Evolutionary conservation across 495 filamentous ascomycete species (phyloP), one percentile per base, ranked within the genome.

Genomic region (Xylaria venustula): DNA sequence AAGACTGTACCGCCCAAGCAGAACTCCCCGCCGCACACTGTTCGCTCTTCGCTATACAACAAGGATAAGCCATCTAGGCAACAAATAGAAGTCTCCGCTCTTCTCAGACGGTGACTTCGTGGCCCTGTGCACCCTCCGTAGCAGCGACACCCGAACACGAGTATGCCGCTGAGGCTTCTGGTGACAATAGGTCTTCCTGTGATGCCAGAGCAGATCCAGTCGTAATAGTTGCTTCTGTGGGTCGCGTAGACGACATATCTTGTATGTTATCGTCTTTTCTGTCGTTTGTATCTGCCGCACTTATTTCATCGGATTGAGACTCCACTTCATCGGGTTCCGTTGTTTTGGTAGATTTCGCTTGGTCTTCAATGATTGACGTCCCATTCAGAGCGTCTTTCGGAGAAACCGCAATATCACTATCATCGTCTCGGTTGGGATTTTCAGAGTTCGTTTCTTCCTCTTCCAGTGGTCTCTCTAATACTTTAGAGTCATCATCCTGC

Each of bases 211-310:
- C 47, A 32, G 46, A 45, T 32, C 14, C n/a, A 36, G 9, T 20
- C 11, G 32, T 2, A 25, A 15, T 7, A 34, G 60, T 55, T 47
- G 68, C 56, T 67, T 48, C 57, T 59, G 66, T 69, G 58, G 63
- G 37, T 64, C 49, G 68, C 60, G 57, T 54, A 37, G 60, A n/a
- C 23, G 60, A 17, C 22, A 58, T 60, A 32, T 67, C 58, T 22
- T 37, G 50, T 65, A 34, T 57, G 58, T 28, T 28, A 49, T 37
- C 45, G 22, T 52, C 25, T 60, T 2, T 37, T 8, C 59, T 65
- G 61, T 69, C 58, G 51, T 67, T 23, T 60, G 52, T 60, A 54
- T 64, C 56, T 19, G 25, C 22, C 4, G 45, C 19, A 50, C n/a
- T 30, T 48, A 42, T 20, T 22, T 32, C 12, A 20, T 34, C 37